phyloP scores from a whole-genome alignment of 805 yeast genomes.

The Candida montana region DNA sequence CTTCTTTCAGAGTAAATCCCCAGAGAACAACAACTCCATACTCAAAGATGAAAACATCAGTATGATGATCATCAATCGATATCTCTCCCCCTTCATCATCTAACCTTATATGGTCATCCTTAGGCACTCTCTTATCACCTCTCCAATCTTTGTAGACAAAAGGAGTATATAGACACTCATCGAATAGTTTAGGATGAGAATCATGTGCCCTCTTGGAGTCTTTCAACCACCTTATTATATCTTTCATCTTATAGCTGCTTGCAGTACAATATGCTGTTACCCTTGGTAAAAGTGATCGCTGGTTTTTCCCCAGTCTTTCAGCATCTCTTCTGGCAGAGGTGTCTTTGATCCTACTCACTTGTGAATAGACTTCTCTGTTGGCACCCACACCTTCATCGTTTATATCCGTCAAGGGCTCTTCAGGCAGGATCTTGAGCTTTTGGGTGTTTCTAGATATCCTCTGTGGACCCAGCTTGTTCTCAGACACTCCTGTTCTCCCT shows the following conservation, averaged over 20 bases:
- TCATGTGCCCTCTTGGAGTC: constrained; percentile 70
- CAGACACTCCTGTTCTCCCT: constrained; percentile 11
- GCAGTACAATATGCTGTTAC: constrained; percentile 97
- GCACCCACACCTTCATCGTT: constrained; percentile 8
- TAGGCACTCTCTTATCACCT: constrained; percentile 39
- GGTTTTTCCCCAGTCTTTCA: constrained; percentile 76
- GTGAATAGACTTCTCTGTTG: constrained; percentile 65
- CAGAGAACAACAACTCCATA: constrained; percentile 97
- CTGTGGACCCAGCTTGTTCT: constrained; percentile 57
- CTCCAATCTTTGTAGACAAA: constrained; percentile 79
- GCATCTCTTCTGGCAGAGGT: constrained; percentile 91
- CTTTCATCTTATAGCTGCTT: constrained; percentile 86
- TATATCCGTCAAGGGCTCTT: constrained; percentile 36
- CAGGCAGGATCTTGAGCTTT: constrained; percentile 67
- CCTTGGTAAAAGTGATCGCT: constrained; percentile 76
- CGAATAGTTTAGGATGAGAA: constrained; percentile 81
- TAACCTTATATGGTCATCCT: constrained; percentile 51
- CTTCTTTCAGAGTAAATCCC: constrained; percentile 90
- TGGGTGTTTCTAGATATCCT: constrained; percentile 71
- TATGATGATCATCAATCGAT: constrained; percentile 69
- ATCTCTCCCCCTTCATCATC: constrained; percentile 96
- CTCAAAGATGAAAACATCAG: constrained; percentile 85
- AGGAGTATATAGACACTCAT: constrained; percentile 92
- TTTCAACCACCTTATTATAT: constrained; percentile 76
- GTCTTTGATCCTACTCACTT: constrained; percentile 78